Base-by-base conservation (phyloP, 2,329 filamentous ascomycete species). In the Talaromyces sp. region DNA sequence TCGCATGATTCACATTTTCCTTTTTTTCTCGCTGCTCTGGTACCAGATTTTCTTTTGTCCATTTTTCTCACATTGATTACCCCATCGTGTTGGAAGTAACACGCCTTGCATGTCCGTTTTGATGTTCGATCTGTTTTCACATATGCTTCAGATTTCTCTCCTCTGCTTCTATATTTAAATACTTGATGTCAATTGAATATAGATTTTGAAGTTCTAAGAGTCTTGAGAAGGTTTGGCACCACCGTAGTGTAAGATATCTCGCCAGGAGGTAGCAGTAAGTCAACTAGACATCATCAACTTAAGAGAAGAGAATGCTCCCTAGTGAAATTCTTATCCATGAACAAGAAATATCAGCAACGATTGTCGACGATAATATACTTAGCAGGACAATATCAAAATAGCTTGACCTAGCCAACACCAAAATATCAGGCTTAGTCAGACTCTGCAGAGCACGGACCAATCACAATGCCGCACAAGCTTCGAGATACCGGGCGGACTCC, bases 31-130 rank as follows among this genome's bases (percentile, higher is more conserved):
- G 33, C 68, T 68, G 41, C 67, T 58, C 52, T 62, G 68, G 67
- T 69, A 67, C 67, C 64, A 54, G 67, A 68, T 69, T 65, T 66
- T 63, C 62, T 60, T 68, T 67, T 58, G 63, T 66, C 67, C 61
- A 68, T 60, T 47, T 35, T n/a, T 24, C 14, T 43, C 35, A 66
- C 69, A 68, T 62, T 66, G 66, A 67, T 67, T 52, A 64, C 41
- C 49, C 41, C 64, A 49, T 43, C 33, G 60, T 52, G 49, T 52
- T 49, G 33, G 62, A 52, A 35, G 41, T 63, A 57, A 39, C 61
- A 57, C 31, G 39, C 39, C 47, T 56, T 47, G 50, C 56, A 56
- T 37, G 50, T 56, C 19, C 19, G 37, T 56, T 19, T 14, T 37
- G 47, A 54, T 43, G 60, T 33, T 39, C 24, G 39, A 43, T 27